Evolutionary conservation across 2,329 filamentous ascomycete species (phyloP).

Genomic region (Exophiala xenobiotica): DNA sequence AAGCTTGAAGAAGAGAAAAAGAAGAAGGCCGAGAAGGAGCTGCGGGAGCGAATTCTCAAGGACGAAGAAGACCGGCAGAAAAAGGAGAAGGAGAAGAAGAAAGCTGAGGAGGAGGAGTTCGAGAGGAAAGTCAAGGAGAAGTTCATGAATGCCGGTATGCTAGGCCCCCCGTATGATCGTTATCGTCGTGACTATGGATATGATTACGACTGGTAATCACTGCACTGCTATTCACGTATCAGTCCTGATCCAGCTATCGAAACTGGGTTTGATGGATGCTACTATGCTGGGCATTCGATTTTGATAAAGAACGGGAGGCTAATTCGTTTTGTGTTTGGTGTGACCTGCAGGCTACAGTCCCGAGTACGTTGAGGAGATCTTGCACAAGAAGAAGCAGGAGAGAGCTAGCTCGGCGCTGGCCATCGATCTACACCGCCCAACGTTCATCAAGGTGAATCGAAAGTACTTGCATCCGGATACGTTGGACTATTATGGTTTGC

Average conservation of each 20-base stretch:
- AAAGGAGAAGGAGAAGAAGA: slow-evolving; percentile 48
- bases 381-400: slow-evolving; percentile 41
- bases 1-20: slow-evolving; percentile 31
- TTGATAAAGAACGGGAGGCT: slow-evolving; percentile 6
- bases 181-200: neutral
- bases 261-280: neutral
- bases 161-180: slow-evolving; percentile 1
- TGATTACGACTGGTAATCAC: neutral
- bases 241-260: too few species aligned
- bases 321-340: slow-evolving; percentile 19
- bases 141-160: slow-evolving; percentile 33
- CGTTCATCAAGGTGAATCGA: slow-evolving; percentile 49
- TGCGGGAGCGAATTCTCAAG: slow-evolving; percentile 30
- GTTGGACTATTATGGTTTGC: slow-evolving; percentile 45
- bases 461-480: slow-evolving; percentile 48
- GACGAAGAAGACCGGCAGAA: slow-evolving; percentile 43
- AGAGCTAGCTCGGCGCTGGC: slow-evolving; percentile 24
- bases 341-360: slow-evolving; percentile 38
- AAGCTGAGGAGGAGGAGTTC: slow-evolving; percentile 53
- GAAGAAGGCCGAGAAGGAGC: slow-evolving; percentile 29
- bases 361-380: slow-evolving; percentile 43
- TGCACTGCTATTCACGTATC: neutral
- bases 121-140: slow-evolving; percentile 40
- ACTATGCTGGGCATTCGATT: neutral
- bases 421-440: slow-evolving; percentile 34